Evolutionary conservation across 352 stramenopile genomes (phyloP).

Genomic region (Phytophthora pisi): DNA sequence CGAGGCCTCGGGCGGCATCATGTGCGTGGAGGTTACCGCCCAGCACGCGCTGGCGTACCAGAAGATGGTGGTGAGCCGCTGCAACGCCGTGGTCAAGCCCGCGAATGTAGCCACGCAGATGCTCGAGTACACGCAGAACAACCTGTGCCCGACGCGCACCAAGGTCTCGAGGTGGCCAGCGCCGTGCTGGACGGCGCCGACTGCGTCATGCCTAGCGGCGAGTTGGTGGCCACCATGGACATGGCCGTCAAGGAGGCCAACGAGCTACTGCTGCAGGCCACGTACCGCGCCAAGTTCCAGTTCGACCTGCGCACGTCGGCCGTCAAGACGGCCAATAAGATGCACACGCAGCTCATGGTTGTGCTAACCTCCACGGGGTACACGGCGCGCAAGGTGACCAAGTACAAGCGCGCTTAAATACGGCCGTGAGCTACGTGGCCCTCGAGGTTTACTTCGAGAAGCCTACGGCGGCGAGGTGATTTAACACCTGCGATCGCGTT

Average conservation of each 20-base stretch:
- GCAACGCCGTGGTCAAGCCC: slow-evolving; percentile 86
- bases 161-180: slow-evolving; percentile 90
- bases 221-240: slow-evolving; percentile 93
- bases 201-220: slow-evolving; percentile 88
- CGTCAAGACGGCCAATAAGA: slow-evolving; percentile 86
- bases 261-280: slow-evolving; percentile 60
- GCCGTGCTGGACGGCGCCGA: slow-evolving; percentile 87
- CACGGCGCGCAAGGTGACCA: slow-evolving; percentile 85
- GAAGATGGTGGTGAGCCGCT: slow-evolving; percentile 81
- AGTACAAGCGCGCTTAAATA: slow-evolving; percentile 71
- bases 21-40: slow-evolving; percentile 89
- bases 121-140: slow-evolving; percentile 90
- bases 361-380: slow-evolving; percentile 84
- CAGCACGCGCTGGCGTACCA: slow-evolving; percentile 91
- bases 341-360: slow-evolving; percentile 86
- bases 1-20: slow-evolving; percentile 94
- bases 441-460: too few species aligned
- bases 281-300: slow-evolving; percentile 65
- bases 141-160: slow-evolving; percentile 82
- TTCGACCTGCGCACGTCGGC: slow-evolving; percentile 67
- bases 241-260: slow-evolving; percentile 92
- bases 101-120: slow-evolving; percentile 91
- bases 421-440: too few species aligned
- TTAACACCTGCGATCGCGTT: too few species aligned
- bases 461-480: too few species aligned